phyloP scores from a whole-genome alignment of 2,329 filamentous ascomycete genomes.

The Ceratocystis papillata region DNA sequence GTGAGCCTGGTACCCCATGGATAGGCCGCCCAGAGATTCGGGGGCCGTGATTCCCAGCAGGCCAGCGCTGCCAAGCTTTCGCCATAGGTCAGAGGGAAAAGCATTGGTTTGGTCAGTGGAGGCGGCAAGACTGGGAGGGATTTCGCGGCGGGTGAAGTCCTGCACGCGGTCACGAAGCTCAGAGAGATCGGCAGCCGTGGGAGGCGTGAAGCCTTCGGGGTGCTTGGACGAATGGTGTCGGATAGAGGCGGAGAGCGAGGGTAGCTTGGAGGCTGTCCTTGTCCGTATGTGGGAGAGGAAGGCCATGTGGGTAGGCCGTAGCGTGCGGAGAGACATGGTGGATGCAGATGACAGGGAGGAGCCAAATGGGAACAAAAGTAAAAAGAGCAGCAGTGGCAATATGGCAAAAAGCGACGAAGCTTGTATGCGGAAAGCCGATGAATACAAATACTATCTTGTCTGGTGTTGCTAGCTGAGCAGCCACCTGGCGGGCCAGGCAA shows the following conservation, averaged over 20 bases:
- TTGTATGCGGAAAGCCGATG: no score
- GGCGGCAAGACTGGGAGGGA: conserved; percentile 70
- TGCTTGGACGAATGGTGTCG: conserved; percentile 47
- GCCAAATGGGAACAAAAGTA: not conserved
- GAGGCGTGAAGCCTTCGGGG: conserved; percentile 54
- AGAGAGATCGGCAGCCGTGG: conserved; percentile 59
- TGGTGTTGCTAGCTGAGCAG: not conserved
- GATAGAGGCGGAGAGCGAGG: conserved; percentile 31
- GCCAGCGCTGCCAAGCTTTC: conserved; percentile 80
- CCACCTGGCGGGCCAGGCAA: no score
- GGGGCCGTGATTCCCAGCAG: conserved; percentile 89
- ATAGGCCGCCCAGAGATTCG: conserved; percentile 79
- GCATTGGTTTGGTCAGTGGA: conserved; percentile 75
- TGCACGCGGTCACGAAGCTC: conserved; percentile 77
- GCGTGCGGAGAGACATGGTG: conserved; percentile 7
- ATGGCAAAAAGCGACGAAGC: not conserved
- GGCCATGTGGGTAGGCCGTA: conserved; percentile 21
- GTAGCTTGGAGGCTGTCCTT: not conserved
- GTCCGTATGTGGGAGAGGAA: conserved; percentile 17
- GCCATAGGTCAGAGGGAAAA: conserved; percentile 88
- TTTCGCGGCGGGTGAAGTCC: conserved; percentile 81
- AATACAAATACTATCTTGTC: no score
- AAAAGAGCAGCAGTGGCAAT: not conserved
- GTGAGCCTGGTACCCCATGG: conserved; percentile 93
- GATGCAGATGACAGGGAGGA: not conserved